Evolutionary conservation across 768 basidiomycete species (phyloP), one percentile per base, ranked within the genome.

Genomic region (Pleurotus platypus): DNA sequence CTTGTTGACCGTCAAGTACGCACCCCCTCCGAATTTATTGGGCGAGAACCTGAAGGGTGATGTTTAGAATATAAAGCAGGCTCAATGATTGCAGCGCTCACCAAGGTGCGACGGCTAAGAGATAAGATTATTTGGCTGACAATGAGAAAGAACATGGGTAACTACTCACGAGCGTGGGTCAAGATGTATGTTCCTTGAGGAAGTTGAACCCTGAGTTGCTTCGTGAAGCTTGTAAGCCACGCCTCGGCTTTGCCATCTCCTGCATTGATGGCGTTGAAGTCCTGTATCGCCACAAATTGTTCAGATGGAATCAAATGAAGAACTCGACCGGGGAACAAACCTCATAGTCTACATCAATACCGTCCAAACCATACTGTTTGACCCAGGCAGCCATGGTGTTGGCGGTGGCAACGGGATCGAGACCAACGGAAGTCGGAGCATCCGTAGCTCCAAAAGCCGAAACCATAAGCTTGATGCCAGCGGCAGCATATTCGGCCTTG

Each of bases 291-390:
- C 27, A 37, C 35, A 55, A 12, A 12, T 40, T 39, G n/a, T 42
- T 27, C 40, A 45, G 53, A 1, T 61, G 37, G 27, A 59, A 37
- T 35, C 47, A 39, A 4, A 50, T 20, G 38, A 47, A 56, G 55
- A 30, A 49, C 30, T 51, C 24, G 11, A 24, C 55, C 6, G 42
- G 2, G 24, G 22, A 13, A 57, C 60, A 15, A 39, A 72, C 70
- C 68, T 80, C 83, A 58, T 83, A 84, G 66, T 84, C 82, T 53
- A 85, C 78, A 63, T 84, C 83, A 6, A 84, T 76, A 57, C 84
- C 83, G 60, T 85, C 83, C 22, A 84, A 69, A 47, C 70, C 64
- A 58, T 72, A 79, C 60, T 75, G 60, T 60, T 74, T 74, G 46
- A 84, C 83, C 68, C 71, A 85, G 16, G 73, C 72, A 1, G 83